phyloP scores from a whole-genome alignment of 2,329 filamentous ascomycete genomes.

The Penicillium hordei region DNA sequence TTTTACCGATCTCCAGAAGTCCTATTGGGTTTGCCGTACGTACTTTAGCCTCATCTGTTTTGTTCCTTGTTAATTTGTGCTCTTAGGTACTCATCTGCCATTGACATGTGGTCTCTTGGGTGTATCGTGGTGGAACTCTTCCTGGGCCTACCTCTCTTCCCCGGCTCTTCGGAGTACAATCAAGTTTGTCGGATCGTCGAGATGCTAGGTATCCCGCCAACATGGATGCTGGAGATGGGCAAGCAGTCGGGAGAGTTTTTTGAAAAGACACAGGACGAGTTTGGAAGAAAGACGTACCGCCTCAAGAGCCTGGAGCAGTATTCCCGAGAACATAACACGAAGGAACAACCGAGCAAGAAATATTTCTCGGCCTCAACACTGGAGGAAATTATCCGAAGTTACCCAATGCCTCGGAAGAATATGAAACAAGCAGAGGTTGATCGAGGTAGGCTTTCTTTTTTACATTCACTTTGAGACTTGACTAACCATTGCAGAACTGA shows the following conservation, averaged over 20 bases:
- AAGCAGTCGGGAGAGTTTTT: slow-evolving; percentile 98
- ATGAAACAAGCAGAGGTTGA: slow-evolving; percentile 98
- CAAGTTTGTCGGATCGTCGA: slow-evolving; percentile 96
- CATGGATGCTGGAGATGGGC: slow-evolving; percentile 99
- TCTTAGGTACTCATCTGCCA: slow-evolving; percentile 84
- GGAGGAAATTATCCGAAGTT: slow-evolving; percentile 95
- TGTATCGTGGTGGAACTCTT: slow-evolving; percentile 99
- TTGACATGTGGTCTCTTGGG: slow-evolving; percentile 99
- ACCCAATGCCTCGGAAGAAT: slow-evolving; percentile 97
- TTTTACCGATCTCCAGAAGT: slow-evolving; percentile 98
- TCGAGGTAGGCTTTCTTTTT: slow-evolving; percentile 64
- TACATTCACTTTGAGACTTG: background rate
- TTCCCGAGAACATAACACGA: slow-evolving; percentile 89
- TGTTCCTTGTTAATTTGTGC: slow-evolving; percentile 10
- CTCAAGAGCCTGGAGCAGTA: slow-evolving; percentile 98
- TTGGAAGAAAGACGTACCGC: slow-evolving; percentile 83
- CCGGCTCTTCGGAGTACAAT: slow-evolving; percentile 97
- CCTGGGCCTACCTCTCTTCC: slow-evolving; percentile 88
- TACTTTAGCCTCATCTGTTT: slow-evolving; percentile 6
- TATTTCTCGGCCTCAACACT: slow-evolving; percentile 94
- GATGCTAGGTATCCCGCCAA: slow-evolving; percentile 94
- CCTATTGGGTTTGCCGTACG: slow-evolving; percentile 77
- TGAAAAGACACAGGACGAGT: slow-evolving; percentile 89
- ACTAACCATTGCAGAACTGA: slow-evolving; percentile 72
- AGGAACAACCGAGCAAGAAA: slow-evolving; percentile 99